Evolutionary conservation across 2,329 filamentous ascomycete species (phyloP).

Genomic region (Calonectria hongkongensis): DNA sequence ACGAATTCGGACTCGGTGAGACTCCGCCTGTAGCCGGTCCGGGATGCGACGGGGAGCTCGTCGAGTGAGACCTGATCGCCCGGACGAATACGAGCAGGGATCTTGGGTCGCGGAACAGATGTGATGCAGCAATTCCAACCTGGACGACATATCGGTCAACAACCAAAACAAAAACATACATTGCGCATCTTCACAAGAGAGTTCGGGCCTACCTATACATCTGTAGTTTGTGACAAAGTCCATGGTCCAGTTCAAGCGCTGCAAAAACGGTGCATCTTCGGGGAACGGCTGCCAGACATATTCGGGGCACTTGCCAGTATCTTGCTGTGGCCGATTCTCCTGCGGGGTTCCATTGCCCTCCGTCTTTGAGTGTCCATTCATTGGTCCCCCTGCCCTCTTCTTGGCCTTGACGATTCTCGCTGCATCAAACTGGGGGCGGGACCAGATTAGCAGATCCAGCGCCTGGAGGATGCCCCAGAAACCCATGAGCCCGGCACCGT

Average conservation of each 20-base stretch:
- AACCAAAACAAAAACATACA: conserved; percentile 3
- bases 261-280: conserved; percentile 65
- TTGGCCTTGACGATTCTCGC: conserved; percentile 67
- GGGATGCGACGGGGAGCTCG: conserved; percentile 64
- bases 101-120: conserved; percentile 68
- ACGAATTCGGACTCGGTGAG: conserved; percentile 67
- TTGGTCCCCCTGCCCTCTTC: conserved; percentile 31
- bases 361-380: conserved; percentile 1
- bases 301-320: conserved; percentile 56
- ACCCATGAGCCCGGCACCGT: conserved; percentile 69
- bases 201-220: conserved; percentile 67
- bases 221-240: conserved; percentile 75
- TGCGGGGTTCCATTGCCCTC: conserved; percentile 6
- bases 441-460: conserved; percentile 71
- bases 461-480: conserved; percentile 71
- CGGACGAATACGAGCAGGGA: conserved; percentile 58
- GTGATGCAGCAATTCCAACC: conserved; percentile 76
- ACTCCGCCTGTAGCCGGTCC: conserved; percentile 67
- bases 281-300: conserved; percentile 79
- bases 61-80: conserved; percentile 64
- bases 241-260: conserved; percentile 73
- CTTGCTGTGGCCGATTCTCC: conserved; percentile 39
- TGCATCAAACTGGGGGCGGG: conserved; percentile 73
- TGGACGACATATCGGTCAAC: conserved; percentile 47
- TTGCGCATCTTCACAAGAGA: conserved; percentile 1